Evolutionary conservation across 768 basidiomycete species (phyloP), one percentile per base, ranked within the genome.

Genomic region (Crassisporium funariophilum): DNA sequence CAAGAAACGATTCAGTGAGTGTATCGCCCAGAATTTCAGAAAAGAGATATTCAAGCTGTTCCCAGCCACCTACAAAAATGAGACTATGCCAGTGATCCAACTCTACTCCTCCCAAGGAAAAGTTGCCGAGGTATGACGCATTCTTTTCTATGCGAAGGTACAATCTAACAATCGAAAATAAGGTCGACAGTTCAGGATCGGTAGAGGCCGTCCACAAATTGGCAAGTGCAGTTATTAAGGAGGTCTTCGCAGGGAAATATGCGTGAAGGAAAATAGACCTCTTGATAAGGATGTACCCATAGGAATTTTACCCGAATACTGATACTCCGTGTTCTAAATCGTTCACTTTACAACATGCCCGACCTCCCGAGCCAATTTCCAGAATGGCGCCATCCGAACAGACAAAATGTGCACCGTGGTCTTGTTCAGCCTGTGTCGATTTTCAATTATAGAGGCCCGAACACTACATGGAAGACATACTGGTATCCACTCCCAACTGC

Each of bases 61-160:
- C 44, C 10, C 45, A 88, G 94, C 73, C 23, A 95, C 93, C 1
- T 95, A 98, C 70, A 76, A 86, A 49, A 81, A 84, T 39, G 85
- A 90, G 44, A 90, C 87, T 5, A 92, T 91, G 88, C 95, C 97
- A 5, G 95, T 99, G 41, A 91, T 99, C 46, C 73, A 92, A 36
- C 77, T 94, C 66, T 95, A 95, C 64, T 65, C 73, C 41, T 62
- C 69, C 36, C 65, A 74, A 39, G 73, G 69, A 55, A 94, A 91
- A 65, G 89, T 97, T 10, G 82, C 84, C 24, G 81, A 91, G 75
- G 94, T 94, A 56, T 47, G 80, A 54, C 8, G 29, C 7, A 41
- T 38, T 31, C 21, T 41, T 2, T 37, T 50, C 47, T 24, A 13
- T 36, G 31, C 37, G 35, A 31, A 39, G 12, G 6, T 24, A 31